A percentile compares a stretch with the other conserved stretches of the same genome.
phyloP scores from a whole-genome alignment of 2,329 filamentous ascomycete species.

The Cadophora gregata region DNA sequence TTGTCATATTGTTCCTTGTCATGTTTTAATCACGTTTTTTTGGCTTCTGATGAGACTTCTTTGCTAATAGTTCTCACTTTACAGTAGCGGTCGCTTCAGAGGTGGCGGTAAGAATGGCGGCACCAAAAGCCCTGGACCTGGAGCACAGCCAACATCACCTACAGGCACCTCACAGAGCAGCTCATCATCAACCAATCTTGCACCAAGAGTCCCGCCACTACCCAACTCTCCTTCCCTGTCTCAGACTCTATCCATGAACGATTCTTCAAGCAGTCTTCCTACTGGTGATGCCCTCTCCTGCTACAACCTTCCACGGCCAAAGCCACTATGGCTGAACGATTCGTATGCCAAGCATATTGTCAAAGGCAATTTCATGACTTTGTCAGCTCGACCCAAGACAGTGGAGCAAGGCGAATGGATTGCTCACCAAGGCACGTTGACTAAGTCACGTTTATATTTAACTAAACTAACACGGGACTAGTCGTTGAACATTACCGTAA shows the following conservation, averaged over 20 bases:
- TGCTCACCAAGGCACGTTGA: slow-evolving; percentile 81
- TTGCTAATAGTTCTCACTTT: slow-evolving; percentile 38
- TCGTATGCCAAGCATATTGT: slow-evolving; percentile 85
- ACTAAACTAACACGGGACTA: slow-evolving; percentile 46
- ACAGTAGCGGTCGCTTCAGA: slow-evolving; percentile 64
- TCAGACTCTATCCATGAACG: slow-evolving; percentile 72
- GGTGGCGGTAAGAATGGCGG: slow-evolving; percentile 59
- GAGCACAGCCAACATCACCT: slow-evolving; percentile 56
- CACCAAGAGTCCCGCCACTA: slow-evolving; percentile 65
- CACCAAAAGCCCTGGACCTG: slow-evolving; percentile 57
- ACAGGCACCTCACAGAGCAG: slow-evolving; percentile 52
- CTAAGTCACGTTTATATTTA: slow-evolving; percentile 24
- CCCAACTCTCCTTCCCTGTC: slow-evolving; percentile 68
- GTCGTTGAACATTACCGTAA: slow-evolving; percentile 93
- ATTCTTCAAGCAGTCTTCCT: slow-evolving; percentile 47
- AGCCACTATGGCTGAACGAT: slow-evolving; percentile 77
- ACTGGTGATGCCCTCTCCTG: slow-evolving; percentile 58
- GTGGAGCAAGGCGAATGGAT: slow-evolving; percentile 96
- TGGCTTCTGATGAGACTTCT: background rate
- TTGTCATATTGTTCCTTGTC: background rate
- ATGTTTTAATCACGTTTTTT: background rate
- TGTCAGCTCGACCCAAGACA: slow-evolving; percentile 90
- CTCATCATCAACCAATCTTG: slow-evolving; percentile 58
- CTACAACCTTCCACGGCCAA: slow-evolving; percentile 69
- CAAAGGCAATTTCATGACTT: slow-evolving; percentile 96